These are phyloP conservation scores for Monilinia vaccinii-corymbosi DNA, from an alignment of 2,329 filamentous ascomycete species.

Conservation along the genomic window DNA sequence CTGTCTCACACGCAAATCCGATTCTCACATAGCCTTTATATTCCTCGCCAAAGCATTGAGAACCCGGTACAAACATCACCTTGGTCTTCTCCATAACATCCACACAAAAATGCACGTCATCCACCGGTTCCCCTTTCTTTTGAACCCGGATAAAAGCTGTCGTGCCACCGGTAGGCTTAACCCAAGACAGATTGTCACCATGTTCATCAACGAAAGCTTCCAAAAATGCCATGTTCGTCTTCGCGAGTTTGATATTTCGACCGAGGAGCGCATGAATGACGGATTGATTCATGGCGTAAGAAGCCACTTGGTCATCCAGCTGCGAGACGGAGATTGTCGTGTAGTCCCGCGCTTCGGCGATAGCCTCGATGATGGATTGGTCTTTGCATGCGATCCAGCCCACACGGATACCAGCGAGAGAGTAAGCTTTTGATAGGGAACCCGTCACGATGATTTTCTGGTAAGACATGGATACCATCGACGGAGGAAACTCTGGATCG, in stretches of 20 bases:
- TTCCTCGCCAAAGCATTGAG: conserved; percentile 63
- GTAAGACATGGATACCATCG: conserved; percentile 64
- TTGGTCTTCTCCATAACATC: conserved; percentile 59
- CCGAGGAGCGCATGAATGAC: conserved; percentile 55
- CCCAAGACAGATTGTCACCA: conserved; percentile 51
- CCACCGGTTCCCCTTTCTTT: conserved; percentile 42
- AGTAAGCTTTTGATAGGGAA: conserved; percentile 79
- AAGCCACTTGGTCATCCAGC: conserved; percentile 70
- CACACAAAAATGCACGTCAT: conserved; percentile 65
- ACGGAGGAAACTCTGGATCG: conserved; percentile 48
- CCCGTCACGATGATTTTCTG: conserved; percentile 62
- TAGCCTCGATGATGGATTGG: conserved; percentile 49
- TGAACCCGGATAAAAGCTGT: conserved; percentile 66
- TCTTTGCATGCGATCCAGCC: conserved; percentile 74
- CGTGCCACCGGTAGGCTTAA: conserved; percentile 68
- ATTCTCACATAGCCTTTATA: conserved; percentile 70
- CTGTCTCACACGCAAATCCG: conserved; percentile 65
- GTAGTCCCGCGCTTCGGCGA: conserved; percentile 64
- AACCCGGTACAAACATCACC: conserved; percentile 67
- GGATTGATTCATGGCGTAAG: conserved; percentile 58
- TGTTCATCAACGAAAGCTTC: conserved; percentile 59
- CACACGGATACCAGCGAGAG: conserved; percentile 69
- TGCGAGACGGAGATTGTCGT: conserved; percentile 81
- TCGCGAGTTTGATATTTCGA: conserved; percentile 58
- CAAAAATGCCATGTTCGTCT: conserved; percentile 56